Evolutionary conservation across 306 rosid genomes (phyloP).

Genomic region (Vicia faba): DNA sequence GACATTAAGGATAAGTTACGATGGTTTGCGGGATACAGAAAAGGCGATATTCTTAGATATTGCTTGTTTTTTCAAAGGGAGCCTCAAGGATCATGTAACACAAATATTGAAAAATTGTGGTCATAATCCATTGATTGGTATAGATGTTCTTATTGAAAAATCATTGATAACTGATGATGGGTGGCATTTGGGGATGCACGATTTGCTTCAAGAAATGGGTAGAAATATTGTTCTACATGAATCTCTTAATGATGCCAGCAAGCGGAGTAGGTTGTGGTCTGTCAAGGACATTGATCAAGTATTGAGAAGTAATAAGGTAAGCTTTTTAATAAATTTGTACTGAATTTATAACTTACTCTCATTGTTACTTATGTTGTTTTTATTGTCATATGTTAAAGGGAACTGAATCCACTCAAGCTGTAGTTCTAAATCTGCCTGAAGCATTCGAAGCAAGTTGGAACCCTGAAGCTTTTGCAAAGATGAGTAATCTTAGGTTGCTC

Average conservation of each 20-base stretch:
- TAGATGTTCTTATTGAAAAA: constrained; percentile 34
- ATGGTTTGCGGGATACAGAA: constrained; percentile 25
- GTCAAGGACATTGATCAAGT: constrained; percentile 35
- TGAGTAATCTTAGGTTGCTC: constrained; percentile 31
- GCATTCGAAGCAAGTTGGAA: constrained; percentile 21
- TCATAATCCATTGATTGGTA: constrained; percentile 21
- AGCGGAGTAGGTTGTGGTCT: constrained; percentile 42
- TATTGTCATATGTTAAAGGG: constrained; percentile 5
- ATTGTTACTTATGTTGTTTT: not conserved
- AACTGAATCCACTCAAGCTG: constrained; percentile 3
- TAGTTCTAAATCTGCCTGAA: constrained; percentile 1
- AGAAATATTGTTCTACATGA: constrained; percentile 38
- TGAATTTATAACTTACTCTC: not conserved
- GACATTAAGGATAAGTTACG: constrained; percentile 34
- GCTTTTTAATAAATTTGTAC: not conserved
- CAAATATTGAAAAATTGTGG: constrained; percentile 34
- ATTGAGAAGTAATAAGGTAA: constrained; percentile 26
- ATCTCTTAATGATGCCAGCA: constrained; percentile 31
- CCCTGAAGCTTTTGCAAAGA: constrained; percentile 38
- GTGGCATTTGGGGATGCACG: constrained; percentile 36
- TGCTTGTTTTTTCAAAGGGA: constrained; percentile 47
- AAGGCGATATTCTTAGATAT: constrained; percentile 38
- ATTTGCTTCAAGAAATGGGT: constrained; percentile 41
- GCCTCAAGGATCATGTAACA: constrained; percentile 8
- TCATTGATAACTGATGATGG: constrained; percentile 28